Conservation (phyloP, 2,329 filamentous ascomycete species). For the Lizonia empirigonia region DNA sequence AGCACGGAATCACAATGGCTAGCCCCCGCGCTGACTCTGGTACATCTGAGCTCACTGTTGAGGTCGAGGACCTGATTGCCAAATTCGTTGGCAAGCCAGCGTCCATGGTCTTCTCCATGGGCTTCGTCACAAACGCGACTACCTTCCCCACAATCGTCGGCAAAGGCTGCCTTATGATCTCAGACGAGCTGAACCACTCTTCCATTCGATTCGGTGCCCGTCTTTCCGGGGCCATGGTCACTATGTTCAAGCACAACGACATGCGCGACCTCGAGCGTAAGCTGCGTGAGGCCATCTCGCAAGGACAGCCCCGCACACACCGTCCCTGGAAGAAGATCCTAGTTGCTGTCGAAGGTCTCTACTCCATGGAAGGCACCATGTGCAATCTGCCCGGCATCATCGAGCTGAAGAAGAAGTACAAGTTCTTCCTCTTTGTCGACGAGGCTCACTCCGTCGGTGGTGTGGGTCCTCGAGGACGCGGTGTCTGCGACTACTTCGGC, state of each 20-base stretch:
- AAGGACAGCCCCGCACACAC: conserved; percentile 97
- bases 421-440: conserved; percentile 93
- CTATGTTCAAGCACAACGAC: conserved; percentile 97
- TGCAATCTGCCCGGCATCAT: conserved; percentile 93
- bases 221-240: conserved; percentile 91
- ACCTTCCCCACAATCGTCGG: conserved; percentile 90
- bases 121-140: conserved; percentile 93
- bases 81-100: conserved; percentile 92
- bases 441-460: conserved; percentile 97
- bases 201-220: conserved; percentile 95
- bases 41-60: conserved; percentile 82
- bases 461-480: conserved; percentile 83
- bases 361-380: conserved; percentile 99
- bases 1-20: conserved; percentile 81
- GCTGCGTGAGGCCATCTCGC: conserved; percentile 89
- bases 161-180: conserved; percentile 93
- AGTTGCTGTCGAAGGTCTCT: conserved; percentile 93
- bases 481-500: conserved; percentile 96
- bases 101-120: conserved; percentile 98
- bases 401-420: conserved; percentile 90
- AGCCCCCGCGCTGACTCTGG: conserved; percentile 84
- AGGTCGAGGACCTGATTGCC: conserved; percentile 89
- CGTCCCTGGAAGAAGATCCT: conserved; percentile 99
- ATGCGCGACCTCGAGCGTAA: conserved; percentile 84
- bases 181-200: conserved; percentile 96